Percentiles rank a stretch among this genome's conserved stretches.
Evolutionary conservation across 2,329 filamentous ascomycete species (phyloP).

Genomic region (Ophiostoma montium): DNA sequence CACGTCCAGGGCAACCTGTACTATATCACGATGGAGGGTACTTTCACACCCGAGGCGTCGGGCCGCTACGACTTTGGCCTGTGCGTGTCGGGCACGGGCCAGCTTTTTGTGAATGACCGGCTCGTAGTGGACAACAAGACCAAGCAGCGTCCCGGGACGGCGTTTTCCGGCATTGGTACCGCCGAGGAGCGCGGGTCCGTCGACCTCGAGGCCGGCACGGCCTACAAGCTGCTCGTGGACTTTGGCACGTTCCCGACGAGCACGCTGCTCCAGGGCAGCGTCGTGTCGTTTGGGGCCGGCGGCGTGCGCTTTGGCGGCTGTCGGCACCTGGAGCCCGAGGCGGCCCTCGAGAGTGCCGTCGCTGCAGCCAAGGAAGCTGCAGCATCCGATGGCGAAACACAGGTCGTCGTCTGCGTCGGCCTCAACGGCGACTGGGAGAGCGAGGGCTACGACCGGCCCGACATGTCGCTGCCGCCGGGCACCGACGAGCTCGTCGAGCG

Average conservation of each 20-base stretch:
- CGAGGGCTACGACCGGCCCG: constrained; percentile 14
- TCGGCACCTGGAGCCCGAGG: constrained; percentile 7
- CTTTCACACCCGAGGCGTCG: constrained; percentile 17
- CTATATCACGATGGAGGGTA: constrained; percentile 25
- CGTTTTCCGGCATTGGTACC: constrained; percentile 21
- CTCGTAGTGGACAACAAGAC: constrained; percentile 23
- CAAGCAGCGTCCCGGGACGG: constrained; percentile 18
- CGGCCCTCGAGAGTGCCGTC: constrained; percentile 9
- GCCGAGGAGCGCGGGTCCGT: constrained; percentile 19
- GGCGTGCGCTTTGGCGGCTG: constrained; percentile 22
- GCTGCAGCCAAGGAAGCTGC: constrained; percentile 21
- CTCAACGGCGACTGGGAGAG: constrained; percentile 29
- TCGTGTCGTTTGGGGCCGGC: constrained; percentile 31
- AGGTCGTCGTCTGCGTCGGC: constrained; percentile 46
- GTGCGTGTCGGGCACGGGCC: constrained; percentile 20
- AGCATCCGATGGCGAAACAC: constrained; percentile 39
- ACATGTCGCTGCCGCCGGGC: constrained; percentile 12
- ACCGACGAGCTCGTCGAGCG: constrained; percentile 25
- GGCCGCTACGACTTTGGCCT: constrained; percentile 21
- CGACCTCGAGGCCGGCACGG: constrained; percentile 17
- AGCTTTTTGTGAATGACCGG: constrained; percentile 22
- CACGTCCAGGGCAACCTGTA: constrained; percentile 20
- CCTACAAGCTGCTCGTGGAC: constrained; percentile 19
- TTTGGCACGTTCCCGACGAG: constrained; percentile 9
- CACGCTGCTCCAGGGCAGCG: constrained; percentile 2